phyloP scores from a whole-genome alignment of 768 basidiomycete genomes.

The Lactarius indigo region DNA sequence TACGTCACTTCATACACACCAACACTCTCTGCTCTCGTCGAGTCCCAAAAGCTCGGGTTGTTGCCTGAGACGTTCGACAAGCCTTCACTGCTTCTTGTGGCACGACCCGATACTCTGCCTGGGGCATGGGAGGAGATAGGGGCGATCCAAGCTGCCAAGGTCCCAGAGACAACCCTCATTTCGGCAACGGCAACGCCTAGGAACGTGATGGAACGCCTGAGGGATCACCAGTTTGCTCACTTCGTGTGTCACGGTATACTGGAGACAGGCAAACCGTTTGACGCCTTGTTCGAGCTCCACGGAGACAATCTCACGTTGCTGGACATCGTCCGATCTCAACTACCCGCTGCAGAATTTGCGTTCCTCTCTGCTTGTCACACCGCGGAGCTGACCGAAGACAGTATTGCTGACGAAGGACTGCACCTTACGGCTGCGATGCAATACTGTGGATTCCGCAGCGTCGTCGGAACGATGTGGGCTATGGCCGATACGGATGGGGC shows the following conservation, averaged over 20 bases:
- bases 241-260: too few relatives aligned
- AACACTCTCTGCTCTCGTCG: too few relatives aligned
- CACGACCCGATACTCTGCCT: background rate
- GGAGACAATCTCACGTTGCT: too few relatives aligned
- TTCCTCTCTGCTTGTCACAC: background rate
- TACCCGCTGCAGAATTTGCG: background rate
- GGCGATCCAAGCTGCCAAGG: background rate
- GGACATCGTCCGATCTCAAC: background rate
- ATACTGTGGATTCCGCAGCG: background rate
- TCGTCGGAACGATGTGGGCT: background rate
- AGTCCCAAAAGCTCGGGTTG: background rate
- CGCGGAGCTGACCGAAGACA: background rate
- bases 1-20: too few relatives aligned
- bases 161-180: background rate
- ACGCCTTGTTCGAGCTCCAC: too few relatives aligned
- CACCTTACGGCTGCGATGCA: background rate
- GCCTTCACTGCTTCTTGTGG: constrained; percentile 6
- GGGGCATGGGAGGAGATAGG: background rate
- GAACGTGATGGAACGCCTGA: background rate
- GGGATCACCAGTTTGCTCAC: background rate
- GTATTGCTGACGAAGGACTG: background rate
- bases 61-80: background rate
- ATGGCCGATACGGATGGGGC: background rate
- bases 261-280: too few relatives aligned
- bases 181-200: background rate